Conservation (phyloP, 768 basidiomycete species). For the Leccinum imitatum region DNA sequence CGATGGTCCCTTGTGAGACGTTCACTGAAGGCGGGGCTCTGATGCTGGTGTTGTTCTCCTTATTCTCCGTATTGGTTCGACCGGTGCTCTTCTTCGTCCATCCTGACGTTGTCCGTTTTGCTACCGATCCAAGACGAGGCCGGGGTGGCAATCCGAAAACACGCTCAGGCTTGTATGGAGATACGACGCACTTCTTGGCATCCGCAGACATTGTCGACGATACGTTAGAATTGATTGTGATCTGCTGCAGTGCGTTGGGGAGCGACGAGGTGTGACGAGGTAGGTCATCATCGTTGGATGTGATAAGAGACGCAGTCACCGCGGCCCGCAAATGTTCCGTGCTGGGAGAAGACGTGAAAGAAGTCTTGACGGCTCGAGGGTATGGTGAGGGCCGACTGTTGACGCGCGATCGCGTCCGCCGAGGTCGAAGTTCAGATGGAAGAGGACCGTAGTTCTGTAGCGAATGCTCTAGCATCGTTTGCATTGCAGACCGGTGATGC, state of each 20-base stretch:
- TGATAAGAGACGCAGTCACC: conserved; percentile 15
- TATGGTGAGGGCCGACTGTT: no score
- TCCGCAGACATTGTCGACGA: conserved; percentile 23
- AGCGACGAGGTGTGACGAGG: conserved; percentile 20
- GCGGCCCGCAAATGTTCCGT: no score
- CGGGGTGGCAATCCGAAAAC: conserved; percentile 34
- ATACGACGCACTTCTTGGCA: conserved; percentile 35
- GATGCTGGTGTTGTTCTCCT: conserved; percentile 44
- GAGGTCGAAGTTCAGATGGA: no score
- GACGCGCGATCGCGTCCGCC: no score
- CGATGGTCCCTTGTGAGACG: conserved; percentile 38
- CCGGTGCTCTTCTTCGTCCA: conserved; percentile 63
- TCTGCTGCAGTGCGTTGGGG: conserved; percentile 41
- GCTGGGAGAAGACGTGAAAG: no score
- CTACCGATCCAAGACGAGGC: conserved; percentile 54
- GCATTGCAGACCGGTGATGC: no score
- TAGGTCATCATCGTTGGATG: conserved; percentile 17
- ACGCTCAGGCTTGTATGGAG: conserved; percentile 32
- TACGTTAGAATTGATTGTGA: conserved; percentile 44
- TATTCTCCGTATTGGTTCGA: conserved; percentile 51
- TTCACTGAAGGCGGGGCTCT: conserved; percentile 14
- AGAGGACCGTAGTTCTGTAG: no score
- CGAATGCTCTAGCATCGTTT: no score
- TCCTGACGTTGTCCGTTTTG: conserved; percentile 55
- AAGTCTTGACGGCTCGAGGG: no score